Percentiles rank a stretch among this genome's conserved stretches.
phyloP scores from a whole-genome alignment of 2,329 filamentous ascomycete species.

The Grosmannia penicillata region DNA sequence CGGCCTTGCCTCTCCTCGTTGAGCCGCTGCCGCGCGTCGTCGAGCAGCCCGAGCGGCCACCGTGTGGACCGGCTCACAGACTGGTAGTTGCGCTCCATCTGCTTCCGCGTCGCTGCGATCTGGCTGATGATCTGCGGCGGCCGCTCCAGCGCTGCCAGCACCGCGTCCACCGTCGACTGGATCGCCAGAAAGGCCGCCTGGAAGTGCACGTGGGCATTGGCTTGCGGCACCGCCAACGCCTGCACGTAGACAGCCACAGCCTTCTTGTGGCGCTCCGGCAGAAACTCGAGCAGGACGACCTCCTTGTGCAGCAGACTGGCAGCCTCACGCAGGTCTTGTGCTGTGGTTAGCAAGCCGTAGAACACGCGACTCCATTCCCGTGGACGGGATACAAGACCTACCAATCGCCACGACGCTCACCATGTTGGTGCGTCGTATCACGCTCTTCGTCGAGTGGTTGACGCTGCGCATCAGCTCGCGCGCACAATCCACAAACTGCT shows the following conservation, averaged over 20 bases:
- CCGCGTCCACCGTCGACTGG: conserved; percentile 70
- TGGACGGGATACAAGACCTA: conserved; percentile 19
- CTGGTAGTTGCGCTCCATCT: conserved; percentile 63
- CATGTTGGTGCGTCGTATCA: conserved; percentile 65
- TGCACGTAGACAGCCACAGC: conserved; percentile 62
- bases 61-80: conserved; percentile 60
- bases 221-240: conserved; percentile 50
- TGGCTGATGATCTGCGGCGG: conserved; percentile 64
- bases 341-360: neutral
- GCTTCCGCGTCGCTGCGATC: conserved; percentile 59
- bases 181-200: conserved; percentile 65
- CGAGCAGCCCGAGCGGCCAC: conserved; percentile 70
- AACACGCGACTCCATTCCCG: too few relatives aligned
- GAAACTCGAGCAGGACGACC: conserved; percentile 43
- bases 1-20: conserved; percentile 76
- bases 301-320: conserved; percentile 30
- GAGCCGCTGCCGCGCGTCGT: conserved; percentile 71
- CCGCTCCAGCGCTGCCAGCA: conserved; percentile 63
- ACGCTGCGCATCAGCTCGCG: conserved; percentile 78
- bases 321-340: conserved; percentile 52
- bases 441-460: conserved; percentile 67
- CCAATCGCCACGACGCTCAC: conserved; percentile 49
- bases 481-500: conserved; percentile 83
- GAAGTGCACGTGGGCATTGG: conserved; percentile 57
- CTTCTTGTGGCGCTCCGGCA: conserved; percentile 51